phyloP scores from a whole-genome alignment of 257 asterid species.

The Fraxinus pennsylvanica region DNA sequence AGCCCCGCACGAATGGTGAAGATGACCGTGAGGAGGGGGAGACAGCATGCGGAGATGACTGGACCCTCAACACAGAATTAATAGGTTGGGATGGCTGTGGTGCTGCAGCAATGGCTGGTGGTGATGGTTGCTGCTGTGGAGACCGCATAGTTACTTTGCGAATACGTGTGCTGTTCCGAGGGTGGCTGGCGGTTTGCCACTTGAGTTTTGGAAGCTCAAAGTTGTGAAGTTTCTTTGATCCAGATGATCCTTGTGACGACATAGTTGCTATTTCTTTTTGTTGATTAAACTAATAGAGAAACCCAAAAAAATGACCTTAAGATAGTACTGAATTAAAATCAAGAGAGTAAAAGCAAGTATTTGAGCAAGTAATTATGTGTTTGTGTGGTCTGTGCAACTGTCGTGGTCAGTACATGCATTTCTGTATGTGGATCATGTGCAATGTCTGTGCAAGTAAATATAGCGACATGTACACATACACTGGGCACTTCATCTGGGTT shows the following conservation, averaged over 20 bases:
- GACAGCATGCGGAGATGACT: neutral
- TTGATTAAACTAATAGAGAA: neutral
- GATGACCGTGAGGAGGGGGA: neutral
- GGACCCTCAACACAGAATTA: neutral
- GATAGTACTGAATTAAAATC: neutral
- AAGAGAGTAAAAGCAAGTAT: neutral
- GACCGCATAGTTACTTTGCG: neutral
- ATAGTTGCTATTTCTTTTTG: neutral
- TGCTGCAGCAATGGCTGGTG: neutral
- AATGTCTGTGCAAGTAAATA: neutral
- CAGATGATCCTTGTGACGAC: neutral
- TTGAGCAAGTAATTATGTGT: neutral
- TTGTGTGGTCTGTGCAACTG: neutral
- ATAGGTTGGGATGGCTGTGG: neutral
- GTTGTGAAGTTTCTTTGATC: neutral
- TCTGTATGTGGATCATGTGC: neutral
- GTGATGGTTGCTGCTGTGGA: neutral
- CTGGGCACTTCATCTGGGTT: neutral
- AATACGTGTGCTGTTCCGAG: neutral
- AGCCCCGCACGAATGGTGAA: neutral
- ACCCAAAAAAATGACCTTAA: neutral
- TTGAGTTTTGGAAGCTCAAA: neutral
- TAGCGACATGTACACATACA: neutral
- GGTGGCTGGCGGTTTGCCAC: neutral
- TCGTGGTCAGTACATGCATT: neutral